Conservation (phyloP, 139 green algal species). For the Chlorella sp. region DNA sequence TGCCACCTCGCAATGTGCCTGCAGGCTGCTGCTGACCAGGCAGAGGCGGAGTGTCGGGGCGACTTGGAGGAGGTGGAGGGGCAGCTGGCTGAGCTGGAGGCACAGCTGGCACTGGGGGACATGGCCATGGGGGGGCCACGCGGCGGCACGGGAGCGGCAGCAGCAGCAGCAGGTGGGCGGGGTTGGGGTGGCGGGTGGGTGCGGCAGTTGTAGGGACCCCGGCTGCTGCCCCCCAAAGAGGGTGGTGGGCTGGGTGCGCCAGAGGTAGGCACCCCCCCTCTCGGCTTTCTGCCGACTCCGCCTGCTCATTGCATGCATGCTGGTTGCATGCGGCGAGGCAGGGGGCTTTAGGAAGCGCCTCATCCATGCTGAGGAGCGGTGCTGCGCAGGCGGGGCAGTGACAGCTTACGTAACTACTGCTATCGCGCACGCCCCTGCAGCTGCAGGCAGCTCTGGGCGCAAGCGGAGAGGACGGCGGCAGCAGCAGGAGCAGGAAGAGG, state of each 20-base stretch:
- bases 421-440: no score
- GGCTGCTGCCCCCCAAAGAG: no score
- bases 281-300: no score
- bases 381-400: no score
- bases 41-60: background rate
- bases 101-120: slow-evolving; percentile 35
- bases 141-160: background rate
- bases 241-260: background rate
- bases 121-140: background rate
- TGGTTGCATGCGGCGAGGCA: background rate
- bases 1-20: background rate
- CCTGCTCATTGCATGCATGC: no score
- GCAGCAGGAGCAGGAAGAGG: slow-evolving; percentile 1
- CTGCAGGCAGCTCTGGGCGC: background rate
- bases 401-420: no score
- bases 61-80: slow-evolving; percentile 40
- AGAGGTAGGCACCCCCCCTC: no score
- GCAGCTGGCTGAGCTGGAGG: slow-evolving; percentile 40
- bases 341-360: no score
- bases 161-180: background rate
- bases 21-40: slow-evolving; percentile 36
- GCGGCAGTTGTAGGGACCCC: no score
- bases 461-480: background rate
- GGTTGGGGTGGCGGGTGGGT: background rate
- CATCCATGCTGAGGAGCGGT: no score